Evolutionary conservation across 768 basidiomycete species (phyloP).

Genomic region (Tricholoma hemisulphureum): DNA sequence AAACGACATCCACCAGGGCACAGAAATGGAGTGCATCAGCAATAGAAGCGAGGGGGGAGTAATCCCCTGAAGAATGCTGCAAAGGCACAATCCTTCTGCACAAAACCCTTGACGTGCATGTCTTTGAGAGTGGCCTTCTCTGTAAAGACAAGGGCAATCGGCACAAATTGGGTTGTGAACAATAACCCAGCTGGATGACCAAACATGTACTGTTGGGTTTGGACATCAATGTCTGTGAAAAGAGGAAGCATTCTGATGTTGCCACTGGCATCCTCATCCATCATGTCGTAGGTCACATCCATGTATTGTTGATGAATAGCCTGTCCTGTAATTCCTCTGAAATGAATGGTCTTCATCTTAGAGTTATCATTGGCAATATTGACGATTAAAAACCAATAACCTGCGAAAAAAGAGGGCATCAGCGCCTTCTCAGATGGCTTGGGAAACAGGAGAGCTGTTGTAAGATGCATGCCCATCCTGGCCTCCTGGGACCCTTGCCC

Average conservation of each 20-base stretch:
- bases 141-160: slow-evolving; percentile 98
- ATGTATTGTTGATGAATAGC: slow-evolving; percentile 98
- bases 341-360: too few relatives aligned
- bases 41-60: slow-evolving; percentile 96
- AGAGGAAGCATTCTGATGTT: slow-evolving; percentile 94
- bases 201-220: too few relatives aligned
- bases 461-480: slow-evolving; percentile 98
- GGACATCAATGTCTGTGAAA: slow-evolving; percentile 97
- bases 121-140: too few relatives aligned
- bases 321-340: too few relatives aligned
- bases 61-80: slow-evolving; percentile 99
- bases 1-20: slow-evolving; percentile 96
- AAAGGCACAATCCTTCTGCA: too few relatives aligned
- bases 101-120: too few relatives aligned
- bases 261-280: slow-evolving; percentile 96
- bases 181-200: too few relatives aligned
- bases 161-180: slow-evolving; percentile 97
- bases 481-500: too few relatives aligned
- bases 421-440: slow-evolving; percentile 95
- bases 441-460: slow-evolving; percentile 89
- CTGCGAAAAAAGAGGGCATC: slow-evolving; percentile 89
- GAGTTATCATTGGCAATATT: too few relatives aligned
- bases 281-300: slow-evolving; percentile 97
- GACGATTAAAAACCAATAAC: slow-evolving; percentile 97
- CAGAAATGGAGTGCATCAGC: slow-evolving; percentile 95